These are phyloP conservation scores for Spizellomyces punctatus DNA, from an alignment of 192 early-diverging fungal species.

Conservation along the genomic window DNA sequence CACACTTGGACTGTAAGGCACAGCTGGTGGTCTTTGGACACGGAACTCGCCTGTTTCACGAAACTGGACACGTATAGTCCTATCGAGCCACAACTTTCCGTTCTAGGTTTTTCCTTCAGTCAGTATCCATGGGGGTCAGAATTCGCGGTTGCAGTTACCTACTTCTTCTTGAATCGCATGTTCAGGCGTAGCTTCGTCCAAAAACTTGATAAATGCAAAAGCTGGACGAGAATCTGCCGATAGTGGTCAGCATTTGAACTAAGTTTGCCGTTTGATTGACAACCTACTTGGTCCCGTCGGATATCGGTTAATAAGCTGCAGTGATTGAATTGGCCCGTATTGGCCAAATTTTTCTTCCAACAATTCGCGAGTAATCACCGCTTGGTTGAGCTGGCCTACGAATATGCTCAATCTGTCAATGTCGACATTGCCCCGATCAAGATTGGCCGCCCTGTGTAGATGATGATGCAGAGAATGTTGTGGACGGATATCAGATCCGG, in stretches of 20 bases:
- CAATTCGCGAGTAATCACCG: conserved; percentile 40
- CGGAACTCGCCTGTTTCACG: conserved; percentile 26
- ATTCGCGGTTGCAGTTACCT: not conserved
- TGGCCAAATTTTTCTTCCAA: conserved; percentile 54
- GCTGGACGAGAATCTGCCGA: conserved; percentile 40
- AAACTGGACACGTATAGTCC: conserved; percentile 44
- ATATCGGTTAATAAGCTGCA: conserved; percentile 55
- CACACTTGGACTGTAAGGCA: no score
- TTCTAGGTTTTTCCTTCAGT: conserved; percentile 23
- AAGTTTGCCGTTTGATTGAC: not conserved
- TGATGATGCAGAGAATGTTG: not conserved
- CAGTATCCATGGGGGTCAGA: no score
- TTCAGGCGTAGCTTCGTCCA: conserved; percentile 46
- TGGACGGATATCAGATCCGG: not conserved
- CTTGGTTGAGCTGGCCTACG: conserved; percentile 66
- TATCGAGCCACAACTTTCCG: conserved; percentile 36
- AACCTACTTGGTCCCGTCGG: conserved; percentile 17
- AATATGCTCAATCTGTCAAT: conserved; percentile 63
- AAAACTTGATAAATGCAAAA: conserved; percentile 70
- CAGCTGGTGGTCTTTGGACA: no score
- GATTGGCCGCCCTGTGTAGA: conserved; percentile 40
- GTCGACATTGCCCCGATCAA: conserved; percentile 46
- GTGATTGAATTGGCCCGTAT: conserved; percentile 57
- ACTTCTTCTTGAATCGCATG: conserved; percentile 60
- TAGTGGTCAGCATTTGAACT: conserved; percentile 3